A percentile compares a stretch with the other conserved stretches of the same genome.
Evolutionary conservation across 495 filamentous ascomycete species (phyloP).

Genomic region (Evansstolkia leycettana): DNA sequence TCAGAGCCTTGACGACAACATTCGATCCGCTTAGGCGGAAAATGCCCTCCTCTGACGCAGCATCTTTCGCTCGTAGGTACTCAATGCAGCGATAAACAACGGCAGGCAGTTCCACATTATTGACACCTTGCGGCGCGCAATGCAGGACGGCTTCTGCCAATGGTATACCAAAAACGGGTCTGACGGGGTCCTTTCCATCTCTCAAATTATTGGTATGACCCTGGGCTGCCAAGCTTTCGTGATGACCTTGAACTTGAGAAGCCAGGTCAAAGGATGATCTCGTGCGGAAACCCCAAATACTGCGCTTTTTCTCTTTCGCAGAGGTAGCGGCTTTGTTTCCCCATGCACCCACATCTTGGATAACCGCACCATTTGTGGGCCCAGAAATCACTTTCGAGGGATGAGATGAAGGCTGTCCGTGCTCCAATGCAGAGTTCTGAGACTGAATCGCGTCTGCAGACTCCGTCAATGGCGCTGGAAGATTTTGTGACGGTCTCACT

Average conservation of each 20-base stretch:
- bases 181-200: slow-evolving; percentile 44
- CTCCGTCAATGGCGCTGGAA: slow-evolving; percentile 14
- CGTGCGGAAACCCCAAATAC: slow-evolving; percentile 85
- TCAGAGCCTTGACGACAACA: slow-evolving; percentile 79
- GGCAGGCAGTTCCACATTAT: slow-evolving; percentile 65
- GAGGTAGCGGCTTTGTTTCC: slow-evolving; percentile 56
- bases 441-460: slow-evolving; percentile 14
- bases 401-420: slow-evolving; percentile 13
- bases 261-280: slow-evolving; percentile 49
- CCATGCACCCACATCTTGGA: slow-evolving; percentile 79
- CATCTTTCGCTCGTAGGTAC: slow-evolving; percentile 76
- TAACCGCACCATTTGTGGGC: slow-evolving; percentile 74
- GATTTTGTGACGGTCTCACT: slow-evolving; percentile 21
- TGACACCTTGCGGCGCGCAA: slow-evolving; percentile 57
- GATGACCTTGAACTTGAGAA: slow-evolving; percentile 20
- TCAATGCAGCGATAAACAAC: slow-evolving; percentile 95
- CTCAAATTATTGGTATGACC: slow-evolving; percentile 25
- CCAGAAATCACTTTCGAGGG: slow-evolving; percentile 63
- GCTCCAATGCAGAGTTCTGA: slow-evolving; percentile 12
- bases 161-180: slow-evolving; percentile 76
- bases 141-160: slow-evolving; percentile 77
- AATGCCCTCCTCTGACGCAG: slow-evolving; percentile 81
- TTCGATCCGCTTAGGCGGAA: slow-evolving; percentile 94
- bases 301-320: slow-evolving; percentile 75
- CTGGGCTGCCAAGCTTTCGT: slow-evolving; percentile 23